A percentile compares a stretch with the other conserved stretches of the same genome.
These are phyloP conservation scores for Termitomyces sp. DNA, from an alignment of 768 basidiomycete species.

Conservation along the genomic window DNA sequence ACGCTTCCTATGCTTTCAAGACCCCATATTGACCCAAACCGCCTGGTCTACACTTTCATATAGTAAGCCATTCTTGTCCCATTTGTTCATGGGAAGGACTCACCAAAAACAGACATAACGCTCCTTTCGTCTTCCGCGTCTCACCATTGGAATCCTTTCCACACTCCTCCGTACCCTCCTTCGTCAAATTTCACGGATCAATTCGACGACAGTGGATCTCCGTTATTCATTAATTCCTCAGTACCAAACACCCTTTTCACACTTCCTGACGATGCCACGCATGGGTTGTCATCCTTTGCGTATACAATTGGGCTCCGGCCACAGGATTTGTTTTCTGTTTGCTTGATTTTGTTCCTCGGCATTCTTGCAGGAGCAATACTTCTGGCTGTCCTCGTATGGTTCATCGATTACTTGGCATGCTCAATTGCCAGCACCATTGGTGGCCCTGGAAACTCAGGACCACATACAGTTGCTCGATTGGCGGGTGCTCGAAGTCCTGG, in stretches of 20 bases:
- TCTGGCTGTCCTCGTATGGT: slow-evolving; percentile 68
- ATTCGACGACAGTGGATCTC: slow-evolving; percentile 61
- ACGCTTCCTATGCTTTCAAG: slow-evolving; percentile 29
- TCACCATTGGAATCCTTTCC: slow-evolving; percentile 66
- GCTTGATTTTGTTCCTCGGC: slow-evolving; percentile 76
- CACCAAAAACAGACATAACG: slow-evolving; percentile 56
- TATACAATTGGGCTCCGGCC: slow-evolving; percentile 78
- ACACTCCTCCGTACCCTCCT: slow-evolving; percentile 51
- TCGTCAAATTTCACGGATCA: slow-evolving; percentile 71
- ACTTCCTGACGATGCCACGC: slow-evolving; percentile 51
- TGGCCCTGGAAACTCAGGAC: slow-evolving; percentile 8
- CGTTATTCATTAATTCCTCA: slow-evolving; percentile 67
- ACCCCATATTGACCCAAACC: slow-evolving; percentile 84
- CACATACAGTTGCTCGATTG: slow-evolving; percentile 13
- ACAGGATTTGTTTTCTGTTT: slow-evolving; percentile 76
- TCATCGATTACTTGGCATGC: slow-evolving; percentile 52
- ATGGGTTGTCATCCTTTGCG: slow-evolving; percentile 81
- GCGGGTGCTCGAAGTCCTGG: slow-evolving; percentile 32
- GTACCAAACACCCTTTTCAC: slow-evolving; percentile 71
- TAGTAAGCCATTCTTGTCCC: slow-evolving; percentile 36
- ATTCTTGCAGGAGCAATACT: slow-evolving; percentile 69
- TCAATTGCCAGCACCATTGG: slow-evolving; percentile 22
- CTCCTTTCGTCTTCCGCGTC: slow-evolving; percentile 41
- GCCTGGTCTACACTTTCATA: slow-evolving; percentile 83
- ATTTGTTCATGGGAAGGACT: slow-evolving; percentile 1